Conservation (phyloP, 1,284 basidiomycete genomes). For the Phylloporus gajari region DNA sequence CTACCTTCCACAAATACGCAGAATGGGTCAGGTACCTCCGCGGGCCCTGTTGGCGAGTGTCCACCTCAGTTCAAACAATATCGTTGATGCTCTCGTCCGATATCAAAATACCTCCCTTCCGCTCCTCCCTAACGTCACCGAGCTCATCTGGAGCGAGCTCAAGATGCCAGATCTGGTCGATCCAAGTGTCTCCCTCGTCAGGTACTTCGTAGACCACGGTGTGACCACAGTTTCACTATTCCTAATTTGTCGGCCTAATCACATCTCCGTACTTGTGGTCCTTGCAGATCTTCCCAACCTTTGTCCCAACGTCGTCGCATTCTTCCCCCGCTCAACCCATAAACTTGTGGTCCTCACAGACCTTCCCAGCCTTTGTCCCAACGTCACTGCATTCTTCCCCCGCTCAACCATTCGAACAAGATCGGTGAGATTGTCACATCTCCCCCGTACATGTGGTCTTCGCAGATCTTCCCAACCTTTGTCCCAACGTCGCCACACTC, state of each 20-base stretch:
- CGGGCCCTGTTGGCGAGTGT: conserved; percentile 36
- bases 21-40: conserved; percentile 26
- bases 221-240: conserved; percentile 34
- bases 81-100: conserved; percentile 17
- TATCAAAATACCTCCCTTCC: conserved; percentile 19
- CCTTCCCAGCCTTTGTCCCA: conserved; percentile 35
- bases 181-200: conserved; percentile 40
- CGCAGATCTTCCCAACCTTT: conserved; percentile 30
- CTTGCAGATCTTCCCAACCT: conserved; percentile 32
- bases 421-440: too few relatives aligned
- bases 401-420: too few relatives aligned
- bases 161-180: conserved; percentile 15
- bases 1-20: conserved; percentile 38
- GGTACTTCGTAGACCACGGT: conserved; percentile 33
- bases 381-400: conserved; percentile 39
- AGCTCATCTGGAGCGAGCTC: conserved; percentile 19
- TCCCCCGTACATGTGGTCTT: conserved; percentile 36
- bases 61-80: conserved; percentile 32
- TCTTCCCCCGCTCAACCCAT: too few relatives aligned
- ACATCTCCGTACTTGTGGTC: conserved; percentile 34
- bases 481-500: conserved; percentile 37
- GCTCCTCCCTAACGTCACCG: conserved; percentile 40
- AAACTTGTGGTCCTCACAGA: conserved; percentile 31
- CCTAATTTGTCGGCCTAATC: conserved; percentile 36
- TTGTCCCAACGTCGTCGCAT: conserved; percentile 38